Percentiles rank a stretch among this genome's conserved stretches.
phyloP scores from a whole-genome alignment of 345 rosid species.

The Adansonia digitata region DNA sequence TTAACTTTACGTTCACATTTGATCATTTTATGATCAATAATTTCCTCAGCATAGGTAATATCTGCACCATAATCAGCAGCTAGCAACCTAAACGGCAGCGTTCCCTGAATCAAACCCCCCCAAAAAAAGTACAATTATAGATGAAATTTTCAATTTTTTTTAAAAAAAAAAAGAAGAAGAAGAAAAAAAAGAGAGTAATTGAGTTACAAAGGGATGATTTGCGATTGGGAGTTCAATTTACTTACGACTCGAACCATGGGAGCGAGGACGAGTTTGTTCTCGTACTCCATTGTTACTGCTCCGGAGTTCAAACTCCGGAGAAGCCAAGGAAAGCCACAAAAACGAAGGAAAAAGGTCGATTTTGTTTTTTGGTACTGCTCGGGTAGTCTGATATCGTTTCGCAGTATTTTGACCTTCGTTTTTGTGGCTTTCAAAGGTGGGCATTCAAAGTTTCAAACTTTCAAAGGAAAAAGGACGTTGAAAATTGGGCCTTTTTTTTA shows the following conservation, averaged over 20 bases:
- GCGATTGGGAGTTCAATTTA: background rate
- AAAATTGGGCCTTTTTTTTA: too few relatives aligned
- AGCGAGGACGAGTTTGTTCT: conserved; percentile 80
- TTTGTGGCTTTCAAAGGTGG: too few relatives aligned
- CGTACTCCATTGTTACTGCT: conserved; percentile 60
- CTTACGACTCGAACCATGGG: conserved; percentile 98
- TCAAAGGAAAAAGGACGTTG: too few relatives aligned
- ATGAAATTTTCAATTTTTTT: background rate
- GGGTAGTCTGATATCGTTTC: too few relatives aligned
- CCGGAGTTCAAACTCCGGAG: background rate
- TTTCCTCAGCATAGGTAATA: conserved; percentile 89
- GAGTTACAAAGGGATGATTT: background rate
- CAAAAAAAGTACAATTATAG: background rate
- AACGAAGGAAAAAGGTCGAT: too few relatives aligned
- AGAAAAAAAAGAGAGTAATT: background rate
- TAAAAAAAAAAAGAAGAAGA: background rate
- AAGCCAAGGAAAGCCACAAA: too few relatives aligned
- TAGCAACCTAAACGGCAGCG: conserved; percentile 66
- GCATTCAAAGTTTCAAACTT: too few relatives aligned
- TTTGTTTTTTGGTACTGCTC: too few relatives aligned
- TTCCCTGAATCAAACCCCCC: conserved; percentile 49
- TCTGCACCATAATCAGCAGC: conserved; percentile 90
- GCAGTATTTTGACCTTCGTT: too few relatives aligned
- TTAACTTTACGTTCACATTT: conserved; percentile 45
- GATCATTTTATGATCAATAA: conserved; percentile 72